phyloP scores from a whole-genome alignment of 306 rosid species.

The Erythrophleum fordii region DNA sequence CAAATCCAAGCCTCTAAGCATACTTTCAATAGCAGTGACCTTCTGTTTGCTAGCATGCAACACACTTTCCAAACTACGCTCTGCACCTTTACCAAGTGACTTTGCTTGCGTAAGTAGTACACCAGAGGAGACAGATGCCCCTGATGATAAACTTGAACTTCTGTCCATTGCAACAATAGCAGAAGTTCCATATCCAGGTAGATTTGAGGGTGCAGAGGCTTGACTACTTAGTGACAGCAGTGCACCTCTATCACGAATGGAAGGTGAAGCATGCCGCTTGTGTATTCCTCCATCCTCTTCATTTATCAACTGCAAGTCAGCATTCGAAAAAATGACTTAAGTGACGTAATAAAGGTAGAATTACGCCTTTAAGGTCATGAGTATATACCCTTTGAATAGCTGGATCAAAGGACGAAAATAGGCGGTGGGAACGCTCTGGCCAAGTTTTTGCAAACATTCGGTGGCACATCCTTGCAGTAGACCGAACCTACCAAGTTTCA shows the following conservation, averaged over 20 bases:
- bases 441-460: constrained; percentile 99
- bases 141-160: constrained; percentile 87
- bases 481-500: constrained; percentile 78
- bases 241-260: constrained; percentile 92
- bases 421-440: constrained; percentile 96
- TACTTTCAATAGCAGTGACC: constrained; percentile 94
- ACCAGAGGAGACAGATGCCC: constrained; percentile 83
- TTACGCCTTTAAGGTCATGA: constrained; percentile 37
- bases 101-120: constrained; percentile 73
- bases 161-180: constrained; percentile 99
- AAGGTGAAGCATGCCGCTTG: constrained; percentile 98
- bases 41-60: constrained; percentile 96
- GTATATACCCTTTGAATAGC: constrained; percentile 91
- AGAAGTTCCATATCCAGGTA: constrained; percentile 98
- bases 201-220: constrained; percentile 71
- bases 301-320: constrained; percentile 75
- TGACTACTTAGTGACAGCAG: constrained; percentile 61
- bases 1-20: constrained; percentile 95
- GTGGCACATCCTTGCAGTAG: constrained; percentile 95
- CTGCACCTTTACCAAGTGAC: constrained; percentile 75
- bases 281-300: constrained; percentile 99
- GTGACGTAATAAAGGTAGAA: constrained; percentile 31
- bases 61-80: constrained; percentile 97
- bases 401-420: constrained; percentile 88
- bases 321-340: constrained; percentile 35